These are phyloP conservation scores for Geotrichum aggregatum DNA, from an alignment of 1,139 yeast genomes.

Conservation along the genomic window DNA sequence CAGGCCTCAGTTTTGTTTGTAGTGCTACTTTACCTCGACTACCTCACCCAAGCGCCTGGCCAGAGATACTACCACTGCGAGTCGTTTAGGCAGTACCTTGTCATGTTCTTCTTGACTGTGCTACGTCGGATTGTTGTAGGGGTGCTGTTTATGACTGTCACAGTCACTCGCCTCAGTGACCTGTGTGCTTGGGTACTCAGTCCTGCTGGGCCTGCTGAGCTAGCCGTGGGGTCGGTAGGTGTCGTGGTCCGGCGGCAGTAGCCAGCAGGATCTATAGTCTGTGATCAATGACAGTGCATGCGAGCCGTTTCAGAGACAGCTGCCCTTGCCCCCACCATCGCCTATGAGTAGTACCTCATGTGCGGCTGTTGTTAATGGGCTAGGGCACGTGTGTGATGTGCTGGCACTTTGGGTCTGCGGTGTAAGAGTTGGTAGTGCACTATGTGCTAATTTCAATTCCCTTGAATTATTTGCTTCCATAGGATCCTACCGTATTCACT, in stretches of 20 bases:
- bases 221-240: too few relatives aligned
- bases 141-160: neutral
- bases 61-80: conserved; percentile 7
- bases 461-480: too few relatives aligned
- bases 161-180: too few relatives aligned
- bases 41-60: conserved; percentile 3
- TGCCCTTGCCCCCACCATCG: neutral
- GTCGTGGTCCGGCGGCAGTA: too few relatives aligned
- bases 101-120: neutral
- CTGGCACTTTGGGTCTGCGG: conserved; percentile 18
- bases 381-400: conserved; percentile 9
- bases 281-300: too few relatives aligned
- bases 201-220: too few relatives aligned
- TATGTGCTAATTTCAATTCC: too few relatives aligned
- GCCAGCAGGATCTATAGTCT: too few relatives aligned
- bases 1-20: neutral
- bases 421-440: too few relatives aligned
- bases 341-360: neutral
- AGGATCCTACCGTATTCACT: too few relatives aligned
- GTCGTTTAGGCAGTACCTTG: conserved; percentile 3
- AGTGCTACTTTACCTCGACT: conserved; percentile 5
- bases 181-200: too few relatives aligned
- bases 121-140: neutral
- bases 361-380: neutral
- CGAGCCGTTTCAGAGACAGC: neutral